Evolutionary conservation across 2,329 filamentous ascomycete genomes (phyloP), one percentile per base, ranked within the genome.

Genomic region (Fusarium sp.): DNA sequence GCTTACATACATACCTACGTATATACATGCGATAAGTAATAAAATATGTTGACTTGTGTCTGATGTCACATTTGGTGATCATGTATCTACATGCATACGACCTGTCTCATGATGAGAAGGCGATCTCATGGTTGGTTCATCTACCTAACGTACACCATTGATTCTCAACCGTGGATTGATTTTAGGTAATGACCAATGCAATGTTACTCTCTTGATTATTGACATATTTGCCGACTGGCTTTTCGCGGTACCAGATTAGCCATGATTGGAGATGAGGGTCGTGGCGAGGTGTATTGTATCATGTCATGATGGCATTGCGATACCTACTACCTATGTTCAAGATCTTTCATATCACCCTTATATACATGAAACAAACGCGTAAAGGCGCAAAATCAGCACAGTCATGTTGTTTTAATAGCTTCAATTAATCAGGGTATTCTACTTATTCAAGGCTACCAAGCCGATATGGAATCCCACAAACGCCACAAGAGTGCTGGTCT

Each of bases 401-500:
- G 5, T 23, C 13, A 18, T 5, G 28, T 20, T 45, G 13, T 36
- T 46, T 58, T 44, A 38, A 30, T 38, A 66, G 23, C 31, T 63
- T 62, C 38, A 52, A 65, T 62, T 57, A 20, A 65, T 44, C 46
- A 46, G 57, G 59, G 64, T 73, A 69, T 71, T 64, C 69, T 59
- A 62, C 57, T 62, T 63, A 62, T 69, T 44, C 57, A 65, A 67
- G 60, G 56, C 59, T 54, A 56, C 61, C 47, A 37, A 52, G 54
- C 57, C 62, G 46, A 62, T 59, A 67, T 59, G 40, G 64, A 56
- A 58, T 62, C 61, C 62, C 57, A 56, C 65, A 69, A 73, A 73
- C 69, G 71, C 71, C 52, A 49, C 62, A 62, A 62, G 56, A 61
- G 57, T 44, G 54, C 52, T 60, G 38, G 49, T 38, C 58, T 28